Evolutionary conservation across 805 yeast genomes (phyloP).

Genomic region (Saturnispora sanitii): DNA sequence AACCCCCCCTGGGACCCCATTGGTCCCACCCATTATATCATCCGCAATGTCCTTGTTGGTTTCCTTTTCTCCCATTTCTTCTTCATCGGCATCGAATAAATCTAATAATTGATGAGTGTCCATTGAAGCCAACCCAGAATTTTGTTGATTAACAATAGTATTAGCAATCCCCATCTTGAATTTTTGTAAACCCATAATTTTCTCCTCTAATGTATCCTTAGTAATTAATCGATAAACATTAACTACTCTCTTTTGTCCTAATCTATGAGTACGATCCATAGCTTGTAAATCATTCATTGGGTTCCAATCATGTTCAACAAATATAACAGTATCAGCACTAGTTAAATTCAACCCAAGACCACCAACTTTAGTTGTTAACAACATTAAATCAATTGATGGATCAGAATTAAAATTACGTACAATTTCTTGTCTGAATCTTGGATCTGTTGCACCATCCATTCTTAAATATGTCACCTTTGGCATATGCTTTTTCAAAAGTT

Average conservation of each 20-base stretch:
- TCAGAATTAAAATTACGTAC: slow-evolving; percentile 90
- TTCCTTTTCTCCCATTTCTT: slow-evolving; percentile 24
- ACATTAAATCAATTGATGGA: slow-evolving; percentile 89
- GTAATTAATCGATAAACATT: slow-evolving; percentile 94
- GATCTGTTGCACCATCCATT: slow-evolving; percentile 89
- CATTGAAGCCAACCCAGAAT: slow-evolving; percentile 93
- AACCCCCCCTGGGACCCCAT: slow-evolving; percentile 54
- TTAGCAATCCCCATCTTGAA: slow-evolving; percentile 97
- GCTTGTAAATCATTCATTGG: slow-evolving; percentile 99
- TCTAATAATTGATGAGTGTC: slow-evolving; percentile 91
- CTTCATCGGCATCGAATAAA: slow-evolving; percentile 62
- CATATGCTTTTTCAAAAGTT: slow-evolving; percentile 69
- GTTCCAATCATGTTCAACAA: slow-evolving; percentile 99
- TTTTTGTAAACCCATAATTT: slow-evolving; percentile 95
- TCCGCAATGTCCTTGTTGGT: slow-evolving; percentile 17
- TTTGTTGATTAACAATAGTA: slow-evolving; percentile 92
- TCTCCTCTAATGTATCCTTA: slow-evolving; percentile 86
- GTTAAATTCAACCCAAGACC: slow-evolving; percentile 96
- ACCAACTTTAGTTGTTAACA: slow-evolving; percentile 95
- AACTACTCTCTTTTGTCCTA: slow-evolving; percentile 96
- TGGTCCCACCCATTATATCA: slow-evolving; percentile 11
- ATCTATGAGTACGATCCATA: slow-evolving; percentile 97
- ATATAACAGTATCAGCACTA: slow-evolving; percentile 98
- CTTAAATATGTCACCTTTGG: slow-evolving; percentile 92
- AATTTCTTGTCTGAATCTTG: slow-evolving; percentile 81